A percentile compares a stretch with the other conserved stretches of the same genome.
These are phyloP conservation scores for Lentinula aciculospora DNA, from an alignment of 768 basidiomycete genomes.

Conservation along the genomic window DNA sequence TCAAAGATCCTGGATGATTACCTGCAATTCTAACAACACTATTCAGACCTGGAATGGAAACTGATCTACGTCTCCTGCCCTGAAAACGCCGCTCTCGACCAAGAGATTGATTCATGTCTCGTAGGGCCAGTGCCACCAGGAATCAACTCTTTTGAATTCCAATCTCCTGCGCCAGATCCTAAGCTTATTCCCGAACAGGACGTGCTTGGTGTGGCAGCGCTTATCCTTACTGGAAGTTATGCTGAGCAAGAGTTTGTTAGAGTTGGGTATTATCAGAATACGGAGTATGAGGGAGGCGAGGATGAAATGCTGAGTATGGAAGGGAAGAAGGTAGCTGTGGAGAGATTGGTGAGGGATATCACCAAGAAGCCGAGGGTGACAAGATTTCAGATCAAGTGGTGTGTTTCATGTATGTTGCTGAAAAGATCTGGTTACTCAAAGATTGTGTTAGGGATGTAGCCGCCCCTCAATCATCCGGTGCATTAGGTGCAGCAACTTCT, in stretches of 20 bases:
- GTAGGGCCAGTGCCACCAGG: constrained; percentile 98
- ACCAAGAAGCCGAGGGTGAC: constrained; percentile 92
- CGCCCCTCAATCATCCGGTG: constrained; percentile 24
- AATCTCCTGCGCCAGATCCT: constrained; percentile 79
- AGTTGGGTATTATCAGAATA: constrained; percentile 99
- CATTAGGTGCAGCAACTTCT: constrained; percentile 45
- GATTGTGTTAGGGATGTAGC: constrained; percentile 33
- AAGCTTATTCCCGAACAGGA: constrained; percentile 83
- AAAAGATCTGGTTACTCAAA: neutral
- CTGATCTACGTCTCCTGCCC: constrained; percentile 96
- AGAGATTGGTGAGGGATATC: constrained; percentile 80
- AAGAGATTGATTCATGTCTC: constrained; percentile 95
- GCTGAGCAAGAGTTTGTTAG: constrained; percentile 98
- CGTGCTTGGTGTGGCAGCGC: constrained; percentile 92
- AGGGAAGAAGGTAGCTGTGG: constrained; percentile 65
- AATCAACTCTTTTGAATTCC: constrained; percentile 96
- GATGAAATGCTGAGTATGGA: constrained; percentile 82
- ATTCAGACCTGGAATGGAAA: constrained; percentile 94
- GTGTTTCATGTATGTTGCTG: constrained; percentile 17
- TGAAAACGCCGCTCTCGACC: constrained; percentile 86
- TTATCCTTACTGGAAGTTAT: constrained; percentile 95
- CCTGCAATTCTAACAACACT: neutral
- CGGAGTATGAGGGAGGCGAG: constrained; percentile 80
- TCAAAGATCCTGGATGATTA: neutral
- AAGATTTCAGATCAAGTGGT: constrained; percentile 87